Percentiles rank a stretch among this genome's conserved stretches.
phyloP scores from a whole-genome alignment of 192 early-diverging fungal species.

The Kickxella alabastrina region DNA sequence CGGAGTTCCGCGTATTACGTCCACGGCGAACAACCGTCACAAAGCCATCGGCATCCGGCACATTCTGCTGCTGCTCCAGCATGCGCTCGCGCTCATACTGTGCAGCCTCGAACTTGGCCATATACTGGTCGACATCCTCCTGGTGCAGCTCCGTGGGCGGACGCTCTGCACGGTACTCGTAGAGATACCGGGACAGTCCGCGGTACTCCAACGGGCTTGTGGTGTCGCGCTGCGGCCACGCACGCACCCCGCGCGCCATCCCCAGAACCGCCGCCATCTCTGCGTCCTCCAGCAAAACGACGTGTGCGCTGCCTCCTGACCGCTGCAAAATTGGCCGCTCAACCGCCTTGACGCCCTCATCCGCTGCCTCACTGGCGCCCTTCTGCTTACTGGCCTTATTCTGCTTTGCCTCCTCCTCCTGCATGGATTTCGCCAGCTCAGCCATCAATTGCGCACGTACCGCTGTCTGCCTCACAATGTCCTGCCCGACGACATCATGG shows the following conservation, averaged over 20 bases:
- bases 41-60: slow-evolving; percentile 93
- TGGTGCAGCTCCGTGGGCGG: slow-evolving; percentile 54
- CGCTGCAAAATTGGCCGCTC: slow-evolving; percentile 43
- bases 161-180: slow-evolving; percentile 36
- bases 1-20: slow-evolving; percentile 61
- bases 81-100: slow-evolving; percentile 68
- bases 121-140: slow-evolving; percentile 64
- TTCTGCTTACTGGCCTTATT: slow-evolving; percentile 27
- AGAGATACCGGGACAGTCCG: slow-evolving; percentile 34
- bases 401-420: slow-evolving; percentile 19
- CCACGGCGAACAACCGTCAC: slow-evolving; percentile 73
- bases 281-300: slow-evolving; percentile 66
- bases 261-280: slow-evolving; percentile 59
- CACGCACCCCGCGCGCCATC: slow-evolving; percentile 54
- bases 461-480: slow-evolving; percentile 16
- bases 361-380: slow-evolving; percentile 16
- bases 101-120: slow-evolving; percentile 72
- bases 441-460: slow-evolving; percentile 27
- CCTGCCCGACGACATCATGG: slow-evolving; percentile 43
- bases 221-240: slow-evolving; percentile 42
- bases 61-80: slow-evolving; percentile 62
- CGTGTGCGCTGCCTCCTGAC: slow-evolving; percentile 60
- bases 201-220: slow-evolving; percentile 28
- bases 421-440: slow-evolving; percentile 34
- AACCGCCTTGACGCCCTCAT: slow-evolving; percentile 21